These are phyloP conservation scores for Botrytis galanthina DNA, from an alignment of 2,329 filamentous ascomycete species.

Conservation along the genomic window DNA sequence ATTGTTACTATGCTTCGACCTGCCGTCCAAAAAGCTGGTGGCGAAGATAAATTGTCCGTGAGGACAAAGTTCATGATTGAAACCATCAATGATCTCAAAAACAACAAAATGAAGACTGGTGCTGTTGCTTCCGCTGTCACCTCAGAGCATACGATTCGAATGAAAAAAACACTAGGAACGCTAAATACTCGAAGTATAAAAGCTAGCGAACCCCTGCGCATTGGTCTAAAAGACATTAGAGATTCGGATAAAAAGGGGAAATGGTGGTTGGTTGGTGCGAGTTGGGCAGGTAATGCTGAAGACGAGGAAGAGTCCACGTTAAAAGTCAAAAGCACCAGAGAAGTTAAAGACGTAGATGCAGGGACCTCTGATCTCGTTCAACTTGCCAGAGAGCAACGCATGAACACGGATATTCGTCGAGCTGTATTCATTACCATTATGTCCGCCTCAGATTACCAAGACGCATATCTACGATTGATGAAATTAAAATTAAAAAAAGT, in stretches of 20 bases:
- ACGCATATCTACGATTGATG: conserved; percentile 74
- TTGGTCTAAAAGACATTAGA: conserved; percentile 78
- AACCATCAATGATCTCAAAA: conserved; percentile 90
- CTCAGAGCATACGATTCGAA: conserved; percentile 78
- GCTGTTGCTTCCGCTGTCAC: conserved; percentile 68
- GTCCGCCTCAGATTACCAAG: conserved; percentile 77
- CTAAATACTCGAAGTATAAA: conserved; percentile 69
- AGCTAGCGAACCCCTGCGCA: conserved; percentile 75
- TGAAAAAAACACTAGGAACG: conserved; percentile 83
- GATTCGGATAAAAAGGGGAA: conserved; percentile 85
- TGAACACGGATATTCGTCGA: conserved; percentile 41
- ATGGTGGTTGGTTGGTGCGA: conserved; percentile 99
- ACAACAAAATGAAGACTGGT: conserved; percentile 81
- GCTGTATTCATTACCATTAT: conserved; percentile 94
- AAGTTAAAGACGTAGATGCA: conserved; percentile 37
- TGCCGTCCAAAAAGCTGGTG: conserved; percentile 65
- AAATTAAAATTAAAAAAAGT: conserved; percentile 84
- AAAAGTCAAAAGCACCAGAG: background rate
- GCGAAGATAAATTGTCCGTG: conserved; percentile 71
- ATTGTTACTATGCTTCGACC: conserved; percentile 79
- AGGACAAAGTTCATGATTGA: conserved; percentile 98
- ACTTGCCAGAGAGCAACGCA: conserved; percentile 39
- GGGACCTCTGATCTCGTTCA: conserved; percentile 38
- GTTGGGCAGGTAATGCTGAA: conserved; percentile 59
- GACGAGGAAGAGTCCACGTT: conserved; percentile 33